Base-by-base conservation (phyloP, 257 asterid genomes). In the Salvia splendens region DNA sequence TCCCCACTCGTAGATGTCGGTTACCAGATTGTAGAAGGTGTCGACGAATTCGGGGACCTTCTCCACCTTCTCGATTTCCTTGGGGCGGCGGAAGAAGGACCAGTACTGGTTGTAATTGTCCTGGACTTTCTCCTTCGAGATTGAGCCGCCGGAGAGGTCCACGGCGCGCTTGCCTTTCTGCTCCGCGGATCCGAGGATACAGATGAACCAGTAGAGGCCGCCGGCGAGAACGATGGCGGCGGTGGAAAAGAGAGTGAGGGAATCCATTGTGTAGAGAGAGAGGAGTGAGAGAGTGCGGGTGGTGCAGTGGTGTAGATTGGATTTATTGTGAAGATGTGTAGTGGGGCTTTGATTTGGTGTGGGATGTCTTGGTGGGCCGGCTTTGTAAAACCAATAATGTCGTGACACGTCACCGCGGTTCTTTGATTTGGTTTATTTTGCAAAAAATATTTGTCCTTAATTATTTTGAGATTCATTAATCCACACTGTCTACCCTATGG, bases 1-100 rank as follows among this genome's bases (percentile, higher is more conserved):
- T 0, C 95, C 96, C 96, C 95, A 89, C 55, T 89, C 96, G 75
- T 89, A 89, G 46, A 89, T 86, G 56, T 89, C 96, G 8, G 95
- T 89, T 5, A 89, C 96, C 6, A 89, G 89, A 41, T 89, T 87
- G 84, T 89, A 89, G 80, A 89, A 89, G 30, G 96, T 85, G 64
- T 86, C 95, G 30, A 89, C 95, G 12, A 89, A 89, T 0, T 86
- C 96, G 3, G 96, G 96, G 1, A 89, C 96, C 0, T 85, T 86
- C 0, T 84, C 95, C 3, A 79, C 67, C 38, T 45, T 77, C 73
- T 86, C 88, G 80, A 86, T 84, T 60, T 86, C 92, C 20, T 81
- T 86, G 1, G 96, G 96, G 48, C 84, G 80, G 68, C 83, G 84
- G 84, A 89, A 89, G 60, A 89, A 89, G 15, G 95, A 83, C 92